Conservation (phyloP, 2,329 filamentous ascomycete genomes). For the Botrytis cinerea region DNA sequence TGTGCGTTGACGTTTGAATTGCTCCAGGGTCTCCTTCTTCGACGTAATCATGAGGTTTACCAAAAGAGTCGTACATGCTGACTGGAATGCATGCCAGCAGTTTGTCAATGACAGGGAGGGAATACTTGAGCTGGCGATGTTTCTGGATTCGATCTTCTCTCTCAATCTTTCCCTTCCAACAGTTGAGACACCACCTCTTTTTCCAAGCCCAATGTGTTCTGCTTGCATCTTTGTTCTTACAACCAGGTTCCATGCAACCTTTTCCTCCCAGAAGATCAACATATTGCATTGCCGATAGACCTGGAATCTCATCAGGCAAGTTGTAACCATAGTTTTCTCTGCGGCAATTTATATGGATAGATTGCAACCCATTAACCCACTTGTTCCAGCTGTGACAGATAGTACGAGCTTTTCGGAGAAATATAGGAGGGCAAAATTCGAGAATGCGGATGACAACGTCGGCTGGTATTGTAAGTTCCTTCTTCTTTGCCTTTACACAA, state of each 20-base stretch:
- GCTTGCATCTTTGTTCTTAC: slow-evolving; percentile 34
- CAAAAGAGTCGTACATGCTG: slow-evolving; percentile 40
- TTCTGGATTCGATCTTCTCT: slow-evolving; percentile 40
- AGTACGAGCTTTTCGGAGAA: slow-evolving; percentile 38
- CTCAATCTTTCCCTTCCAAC: slow-evolving; percentile 38
- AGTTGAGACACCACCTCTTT: slow-evolving; percentile 38
- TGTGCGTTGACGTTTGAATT: slow-evolving; percentile 22
- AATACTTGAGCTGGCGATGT: slow-evolving; percentile 30
- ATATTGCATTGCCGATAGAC: slow-evolving; percentile 36
- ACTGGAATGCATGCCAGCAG: slow-evolving; percentile 40
- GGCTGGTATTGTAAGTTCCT: slow-evolving; percentile 27
- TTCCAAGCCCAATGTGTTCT: slow-evolving; percentile 41
- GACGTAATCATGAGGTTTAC: slow-evolving; percentile 39
- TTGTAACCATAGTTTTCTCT: slow-evolving; percentile 39
- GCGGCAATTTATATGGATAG: slow-evolving; percentile 39
- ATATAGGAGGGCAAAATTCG: slow-evolving; percentile 39
- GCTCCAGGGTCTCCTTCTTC: slow-evolving; percentile 28
- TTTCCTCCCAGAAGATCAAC: slow-evolving; percentile 39
- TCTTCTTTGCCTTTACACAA: slow-evolving; percentile 22
- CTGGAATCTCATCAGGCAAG: slow-evolving; percentile 33
- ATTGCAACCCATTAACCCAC: slow-evolving; percentile 34
- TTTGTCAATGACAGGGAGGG: slow-evolving; percentile 31
- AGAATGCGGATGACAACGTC: slow-evolving; percentile 40
- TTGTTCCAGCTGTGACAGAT: slow-evolving; percentile 31
- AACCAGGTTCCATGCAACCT: slow-evolving; percentile 36